Percentiles rank a stretch among this genome's conserved stretches.
Conservation (phyloP, 225 moss, liverwort and hornwort species). For the Climacium dendroides region DNA sequence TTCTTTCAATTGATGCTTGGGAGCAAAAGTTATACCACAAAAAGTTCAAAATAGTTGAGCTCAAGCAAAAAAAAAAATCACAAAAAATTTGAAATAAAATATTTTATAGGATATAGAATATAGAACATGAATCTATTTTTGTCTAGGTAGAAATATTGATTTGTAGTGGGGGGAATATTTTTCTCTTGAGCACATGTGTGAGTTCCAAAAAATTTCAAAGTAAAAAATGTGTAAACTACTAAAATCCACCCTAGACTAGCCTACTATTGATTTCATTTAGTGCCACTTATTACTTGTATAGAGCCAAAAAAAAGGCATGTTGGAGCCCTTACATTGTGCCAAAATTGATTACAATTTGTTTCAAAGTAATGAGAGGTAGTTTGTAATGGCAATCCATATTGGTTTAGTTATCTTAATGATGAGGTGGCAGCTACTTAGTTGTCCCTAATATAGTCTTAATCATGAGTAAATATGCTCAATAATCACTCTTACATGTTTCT, state of each 20-base stretch:
- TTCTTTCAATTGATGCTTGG: neutral
- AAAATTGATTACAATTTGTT: neutral
- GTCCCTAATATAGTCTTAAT: neutral
- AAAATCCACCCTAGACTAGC: rapidly evolving
- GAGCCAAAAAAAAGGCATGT: too few relatives aligned
- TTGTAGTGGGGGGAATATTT: neutral
- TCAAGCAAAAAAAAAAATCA: neutral
- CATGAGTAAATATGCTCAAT: neutral
- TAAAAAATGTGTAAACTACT: rapidly evolving
- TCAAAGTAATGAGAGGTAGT: neutral
- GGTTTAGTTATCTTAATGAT: neutral
- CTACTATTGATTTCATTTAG: rapidly evolving
- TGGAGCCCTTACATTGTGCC: rapidly evolving
- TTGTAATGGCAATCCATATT: rapidly evolving
- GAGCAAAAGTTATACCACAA: rapidly evolving
- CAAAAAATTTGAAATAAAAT: neutral
- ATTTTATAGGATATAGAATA: too few relatives aligned
- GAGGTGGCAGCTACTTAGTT: neutral
- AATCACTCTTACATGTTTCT: neutral
- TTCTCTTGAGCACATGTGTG: rapidly evolving
- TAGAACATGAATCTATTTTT: too few relatives aligned
- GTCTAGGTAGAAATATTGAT: too few relatives aligned
- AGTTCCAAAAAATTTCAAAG: neutral
- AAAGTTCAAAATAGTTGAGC: neutral
- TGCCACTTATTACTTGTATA: rapidly evolving